Percentiles rank a stretch among this genome's conserved stretches.
Conservation (phyloP, 2,329 filamentous ascomycete species). For the Torrubiellomyces zombiae region DNA sequence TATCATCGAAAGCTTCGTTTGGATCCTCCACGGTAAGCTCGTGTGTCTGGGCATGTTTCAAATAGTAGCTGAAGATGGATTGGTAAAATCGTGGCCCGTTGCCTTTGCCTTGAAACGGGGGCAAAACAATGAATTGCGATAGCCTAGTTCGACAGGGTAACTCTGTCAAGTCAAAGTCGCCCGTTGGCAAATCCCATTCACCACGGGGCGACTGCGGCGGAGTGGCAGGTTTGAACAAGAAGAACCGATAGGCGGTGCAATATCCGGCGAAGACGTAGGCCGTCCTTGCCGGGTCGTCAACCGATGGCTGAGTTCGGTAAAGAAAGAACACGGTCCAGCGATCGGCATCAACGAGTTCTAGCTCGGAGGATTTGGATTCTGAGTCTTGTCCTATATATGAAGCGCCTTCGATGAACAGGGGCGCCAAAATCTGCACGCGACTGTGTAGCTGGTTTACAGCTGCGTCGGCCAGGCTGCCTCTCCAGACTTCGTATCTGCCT, state of each 20-base stretch:
- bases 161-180: slow-evolving; percentile 34
- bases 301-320: slow-evolving; percentile 44
- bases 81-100: slow-evolving; percentile 70
- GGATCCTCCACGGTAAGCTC: slow-evolving; percentile 93
- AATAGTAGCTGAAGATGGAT: slow-evolving; percentile 55
- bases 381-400: slow-evolving; percentile 42
- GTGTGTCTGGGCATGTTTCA: slow-evolving; percentile 48
- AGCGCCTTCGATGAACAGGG: slow-evolving; percentile 89
- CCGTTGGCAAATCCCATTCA: slow-evolving; percentile 26
- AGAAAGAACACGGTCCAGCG: slow-evolving; percentile 90
- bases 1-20: slow-evolving; percentile 67
- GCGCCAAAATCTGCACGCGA: slow-evolving; percentile 68
- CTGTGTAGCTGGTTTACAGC: slow-evolving; percentile 55
- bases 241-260: slow-evolving; percentile 80
- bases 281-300: slow-evolving; percentile 24
- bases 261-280: slow-evolving; percentile 80
- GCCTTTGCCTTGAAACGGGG: slow-evolving; percentile 68
- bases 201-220: slow-evolving; percentile 22
- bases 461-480: slow-evolving; percentile 53
- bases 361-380: slow-evolving; percentile 39
- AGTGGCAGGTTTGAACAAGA: slow-evolving; percentile 37
- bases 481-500: slow-evolving; percentile 70
- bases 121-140: slow-evolving; percentile 84
- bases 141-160: slow-evolving; percentile 68
- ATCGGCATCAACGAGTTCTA: slow-evolving; percentile 53